Conservation (phyloP, 2,329 filamentous ascomycete genomes). For the Drechslerella coelobrocha region DNA sequence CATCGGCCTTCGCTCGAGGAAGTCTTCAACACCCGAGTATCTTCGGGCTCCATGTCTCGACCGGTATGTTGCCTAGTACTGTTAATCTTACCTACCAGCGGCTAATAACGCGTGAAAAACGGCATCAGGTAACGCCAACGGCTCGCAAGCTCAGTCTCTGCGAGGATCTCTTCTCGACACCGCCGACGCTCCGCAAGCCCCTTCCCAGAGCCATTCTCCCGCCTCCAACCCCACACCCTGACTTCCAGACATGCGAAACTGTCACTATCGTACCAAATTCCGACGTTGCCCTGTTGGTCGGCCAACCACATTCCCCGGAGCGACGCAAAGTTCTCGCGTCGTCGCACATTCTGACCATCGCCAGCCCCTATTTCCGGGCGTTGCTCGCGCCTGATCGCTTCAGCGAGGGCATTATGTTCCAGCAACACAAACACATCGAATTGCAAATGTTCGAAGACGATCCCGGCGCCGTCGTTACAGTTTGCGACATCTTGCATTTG, state of each 20-base stretch:
- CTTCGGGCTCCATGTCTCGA: constrained; percentile 29
- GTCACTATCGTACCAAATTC: constrained; percentile 36
- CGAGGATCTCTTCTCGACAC: constrained; percentile 47
- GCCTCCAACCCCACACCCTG: constrained; percentile 30
- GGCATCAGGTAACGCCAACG: constrained; percentile 35
- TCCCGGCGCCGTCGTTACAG: constrained; percentile 38
- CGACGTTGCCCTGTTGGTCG: constrained; percentile 44
- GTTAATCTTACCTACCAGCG: constrained; percentile 13
- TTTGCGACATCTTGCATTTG: constrained; percentile 45
- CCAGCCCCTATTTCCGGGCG: constrained; percentile 45
- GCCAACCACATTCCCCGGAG: constrained; percentile 28
- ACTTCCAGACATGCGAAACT: constrained; percentile 43
- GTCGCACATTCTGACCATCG: constrained; percentile 43
- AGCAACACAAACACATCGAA: constrained; percentile 46
- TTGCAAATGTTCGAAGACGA: constrained; percentile 49
- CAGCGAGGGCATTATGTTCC: constrained; percentile 44
- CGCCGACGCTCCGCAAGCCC: constrained; percentile 40
- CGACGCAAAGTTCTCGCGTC: constrained; percentile 41
- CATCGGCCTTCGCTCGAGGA: constrained; percentile 38
- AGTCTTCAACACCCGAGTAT: constrained; percentile 33
- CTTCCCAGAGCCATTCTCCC: constrained; percentile 18
- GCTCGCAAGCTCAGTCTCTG: constrained; percentile 40
- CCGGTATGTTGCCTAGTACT: constrained; percentile 22
- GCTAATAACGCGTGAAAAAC: constrained; percentile 18
- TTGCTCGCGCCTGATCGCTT: constrained; percentile 37